Evolutionary conservation across 2,329 filamentous ascomycete genomes (phyloP), one percentile per base, ranked within the genome.

Genomic region (Triangularia verruculosa): DNA sequence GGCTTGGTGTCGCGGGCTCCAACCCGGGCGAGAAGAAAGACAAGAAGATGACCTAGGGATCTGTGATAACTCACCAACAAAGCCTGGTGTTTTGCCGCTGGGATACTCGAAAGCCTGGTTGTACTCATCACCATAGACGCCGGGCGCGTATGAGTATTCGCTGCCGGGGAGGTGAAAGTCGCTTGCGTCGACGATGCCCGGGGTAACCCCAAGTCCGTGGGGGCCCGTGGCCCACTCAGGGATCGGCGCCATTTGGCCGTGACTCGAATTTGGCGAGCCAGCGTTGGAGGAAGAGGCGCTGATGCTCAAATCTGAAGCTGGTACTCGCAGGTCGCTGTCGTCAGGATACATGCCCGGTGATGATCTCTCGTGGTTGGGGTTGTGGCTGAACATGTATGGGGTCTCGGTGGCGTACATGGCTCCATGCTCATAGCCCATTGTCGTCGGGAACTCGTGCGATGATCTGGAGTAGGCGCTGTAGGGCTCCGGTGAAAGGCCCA

Each of bases 261-360:
- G 82, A 67, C 84, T 82, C 1, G 87, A 88, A 70, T 86, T 85
- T 25, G 88, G 88, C 22, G 88, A 91, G 62, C 87, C 87, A 66
- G 88, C 83, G 61, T 85, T 86, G 8, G 88, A 90, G 1, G 88
- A 90, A 6, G 87, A 80, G 3, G 85, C 86, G 64, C 85, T 89
- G 24, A 83, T 86, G 65, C 82, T 92, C 66, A 83, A 81, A 72
- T 82, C 86, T 59, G 82, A 89, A 28, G 82, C 84, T 15, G 82
- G 80, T 24, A 83, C 71, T 64, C 77, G 76, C 72, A 82, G 73
- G 20, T 85, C 82, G 65, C 75, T 72, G 59, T 86, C 83, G 51
- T 86, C 84, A 20, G 75, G 70, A 68, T 81, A 84, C 67, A 80
- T 75, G 63, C 76, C 74, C 12, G 70, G 71, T 8, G 83, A 83